A percentile compares a stretch with the other conserved stretches of the same genome.
phyloP scores from a whole-genome alignment of 2,329 filamentous ascomycete genomes.

The Fusarium avenaceum region DNA sequence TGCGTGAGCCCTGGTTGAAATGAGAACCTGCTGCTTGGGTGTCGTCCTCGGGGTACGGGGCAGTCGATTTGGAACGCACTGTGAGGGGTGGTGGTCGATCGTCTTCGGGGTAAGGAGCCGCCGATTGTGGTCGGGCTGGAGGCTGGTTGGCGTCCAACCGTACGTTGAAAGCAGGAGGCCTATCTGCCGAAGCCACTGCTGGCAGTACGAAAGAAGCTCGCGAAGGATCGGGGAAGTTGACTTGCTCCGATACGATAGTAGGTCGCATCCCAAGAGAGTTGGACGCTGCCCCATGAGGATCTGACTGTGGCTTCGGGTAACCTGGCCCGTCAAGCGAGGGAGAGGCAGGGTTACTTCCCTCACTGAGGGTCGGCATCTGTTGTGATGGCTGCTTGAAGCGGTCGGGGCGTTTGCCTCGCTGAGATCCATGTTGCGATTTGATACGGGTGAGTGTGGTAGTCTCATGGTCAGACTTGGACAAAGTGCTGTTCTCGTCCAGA shows the following conservation, averaged over 20 bases:
- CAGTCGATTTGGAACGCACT: constrained; percentile 61
- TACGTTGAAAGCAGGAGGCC: constrained; percentile 66
- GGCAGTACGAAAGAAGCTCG: constrained; percentile 54
- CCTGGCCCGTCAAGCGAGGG: constrained; percentile 45
- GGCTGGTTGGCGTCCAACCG: constrained; percentile 58
- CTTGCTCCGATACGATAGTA: constrained; percentile 56
- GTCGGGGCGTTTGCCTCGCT: constrained; percentile 72
- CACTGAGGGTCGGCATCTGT: constrained; percentile 65
- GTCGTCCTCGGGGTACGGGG: constrained; percentile 79
- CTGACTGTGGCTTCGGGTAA: constrained; percentile 35
- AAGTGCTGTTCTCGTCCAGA: constrained; percentile 82
- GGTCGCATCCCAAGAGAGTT: constrained; percentile 58
- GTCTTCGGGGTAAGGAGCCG: constrained; percentile 79
- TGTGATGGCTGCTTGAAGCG: constrained; percentile 66
- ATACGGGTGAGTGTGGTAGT: constrained; percentile 90
- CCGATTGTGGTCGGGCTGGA: constrained; percentile 63
- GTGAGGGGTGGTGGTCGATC: constrained; percentile 68
- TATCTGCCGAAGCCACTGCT: constrained; percentile 47
- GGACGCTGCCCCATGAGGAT: constrained; percentile 27
- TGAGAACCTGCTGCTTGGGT: constrained; percentile 54
- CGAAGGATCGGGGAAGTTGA: constrained; percentile 63
- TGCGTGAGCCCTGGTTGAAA: constrained; percentile 63
- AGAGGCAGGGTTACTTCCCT: constrained; percentile 55
- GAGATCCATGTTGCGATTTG: constrained; percentile 82
- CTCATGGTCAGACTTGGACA: constrained; percentile 93